Conservation (phyloP, 768 basidiomycete species). For the Rhizopogon rudus region DNA sequence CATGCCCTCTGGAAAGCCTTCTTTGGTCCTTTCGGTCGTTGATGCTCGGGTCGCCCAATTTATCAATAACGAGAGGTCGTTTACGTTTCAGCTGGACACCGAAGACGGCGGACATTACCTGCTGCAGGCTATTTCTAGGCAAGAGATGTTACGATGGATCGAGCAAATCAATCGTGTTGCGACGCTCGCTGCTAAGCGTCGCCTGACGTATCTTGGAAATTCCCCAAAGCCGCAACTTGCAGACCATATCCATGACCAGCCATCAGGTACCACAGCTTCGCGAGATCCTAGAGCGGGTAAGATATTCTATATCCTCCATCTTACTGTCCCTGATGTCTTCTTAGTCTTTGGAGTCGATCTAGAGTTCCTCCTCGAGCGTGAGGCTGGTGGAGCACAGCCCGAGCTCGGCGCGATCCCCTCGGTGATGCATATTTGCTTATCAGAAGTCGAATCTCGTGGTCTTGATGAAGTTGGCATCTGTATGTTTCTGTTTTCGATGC, state of each 20-base stretch:
- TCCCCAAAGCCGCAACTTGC: conserved; percentile 68
- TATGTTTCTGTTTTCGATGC: conserved; percentile 31
- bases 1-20: conserved; percentile 62
- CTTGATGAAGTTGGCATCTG: conserved; percentile 82
- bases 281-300: conserved; percentile 74
- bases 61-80: conserved; percentile 78
- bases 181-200: conserved; percentile 68
- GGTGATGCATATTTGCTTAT: conserved; percentile 60
- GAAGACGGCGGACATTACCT: conserved; percentile 86
- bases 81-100: conserved; percentile 76
- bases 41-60: conserved; percentile 68
- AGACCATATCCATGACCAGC: conserved; percentile 66
- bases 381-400: conserved; percentile 45
- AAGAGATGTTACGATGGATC: conserved; percentile 76
- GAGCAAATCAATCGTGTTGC: conserved; percentile 68
- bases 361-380: conserved; percentile 62
- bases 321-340: conserved; percentile 6
- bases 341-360: conserved; percentile 76
- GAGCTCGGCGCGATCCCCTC: conserved; percentile 57
- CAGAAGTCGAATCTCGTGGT: conserved; percentile 71
- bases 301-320: conserved; percentile 17
- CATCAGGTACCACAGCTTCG: conserved; percentile 42
- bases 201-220: conserved; percentile 76
- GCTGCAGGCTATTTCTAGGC: conserved; percentile 64
- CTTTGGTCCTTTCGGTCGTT: conserved; percentile 68